Percentiles rank a stretch among this genome's conserved stretches.
Evolutionary conservation across 139 green algal genomes (phyloP).

Genomic region (Tetraselmis chui): DNA sequence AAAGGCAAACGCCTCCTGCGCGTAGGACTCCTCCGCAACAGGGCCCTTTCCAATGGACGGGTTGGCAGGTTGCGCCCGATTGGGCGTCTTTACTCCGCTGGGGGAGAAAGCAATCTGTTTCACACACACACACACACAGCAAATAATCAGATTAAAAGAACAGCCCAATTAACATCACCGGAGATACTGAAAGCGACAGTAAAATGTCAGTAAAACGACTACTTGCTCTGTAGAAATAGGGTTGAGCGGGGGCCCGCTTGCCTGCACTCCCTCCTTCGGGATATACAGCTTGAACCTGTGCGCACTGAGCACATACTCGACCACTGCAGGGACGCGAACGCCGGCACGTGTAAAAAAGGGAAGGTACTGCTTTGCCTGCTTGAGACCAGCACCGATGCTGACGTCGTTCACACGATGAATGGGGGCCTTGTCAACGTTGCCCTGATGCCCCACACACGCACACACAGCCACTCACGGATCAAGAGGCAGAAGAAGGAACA

Average conservation of each 20-base stretch:
- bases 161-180: too few relatives aligned
- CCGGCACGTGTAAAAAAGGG: slow-evolving; percentile 84
- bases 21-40: slow-evolving; percentile 65
- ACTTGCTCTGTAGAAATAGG: too few relatives aligned
- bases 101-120: slow-evolving; percentile 76
- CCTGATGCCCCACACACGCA: background rate
- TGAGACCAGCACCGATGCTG: background rate
- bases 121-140: too few relatives aligned
- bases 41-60: background rate
- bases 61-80: slow-evolving; percentile 31
- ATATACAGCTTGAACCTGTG: slow-evolving; percentile 56
- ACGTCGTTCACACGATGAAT: background rate
- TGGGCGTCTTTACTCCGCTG: slow-evolving; percentile 65
- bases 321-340: slow-evolving; percentile 53
- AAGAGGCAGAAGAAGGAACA: background rate
- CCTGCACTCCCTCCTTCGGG: slow-evolving; percentile 74
- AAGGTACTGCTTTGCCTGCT: slow-evolving; percentile 82
- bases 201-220: too few relatives aligned
- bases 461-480: background rate
- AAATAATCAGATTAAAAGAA: too few relatives aligned
- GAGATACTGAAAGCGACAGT: too few relatives aligned
- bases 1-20: slow-evolving; percentile 75
- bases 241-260: background rate
- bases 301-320: slow-evolving; percentile 78
- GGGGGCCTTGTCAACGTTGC: background rate